phyloP scores from a whole-genome alignment of 1,284 basidiomycete species.

The Coniferiporia sulphurascens region DNA sequence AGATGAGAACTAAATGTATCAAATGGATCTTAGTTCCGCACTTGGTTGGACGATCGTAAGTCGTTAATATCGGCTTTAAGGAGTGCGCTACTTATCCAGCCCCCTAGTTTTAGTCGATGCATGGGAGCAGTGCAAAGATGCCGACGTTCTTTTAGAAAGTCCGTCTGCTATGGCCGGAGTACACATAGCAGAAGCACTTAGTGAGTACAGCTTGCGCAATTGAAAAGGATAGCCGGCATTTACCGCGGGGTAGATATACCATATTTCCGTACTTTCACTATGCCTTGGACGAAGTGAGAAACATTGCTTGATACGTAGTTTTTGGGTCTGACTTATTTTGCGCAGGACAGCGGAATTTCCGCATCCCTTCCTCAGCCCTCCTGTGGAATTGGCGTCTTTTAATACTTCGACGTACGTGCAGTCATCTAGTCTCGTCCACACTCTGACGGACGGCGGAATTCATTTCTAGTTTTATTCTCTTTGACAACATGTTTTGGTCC shows the following conservation, averaged over 20 bases:
- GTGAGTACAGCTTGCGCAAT: conserved; percentile 28
- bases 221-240: background rate
- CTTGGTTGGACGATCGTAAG: conserved; percentile 72
- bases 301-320: background rate
- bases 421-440: conserved; percentile 3
- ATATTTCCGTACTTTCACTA: conserved; percentile 72
- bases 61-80: conserved; percentile 7
- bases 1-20: background rate
- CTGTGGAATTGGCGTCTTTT: conserved; percentile 47
- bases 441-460: background rate
- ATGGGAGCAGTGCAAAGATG: conserved; percentile 68
- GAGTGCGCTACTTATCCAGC: background rate
- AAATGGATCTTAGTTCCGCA: conserved; percentile 46
- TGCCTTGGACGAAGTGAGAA: conserved; percentile 57
- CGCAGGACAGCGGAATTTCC: conserved; percentile 58
- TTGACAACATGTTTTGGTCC: conserved; percentile 76
- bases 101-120: conserved; percentile 56
- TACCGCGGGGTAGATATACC: conserved; percentile 39
- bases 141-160: conserved; percentile 69
- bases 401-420: conserved; percentile 46
- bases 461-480: conserved; percentile 49
- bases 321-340: conserved; percentile 6
- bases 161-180: conserved; percentile 79
- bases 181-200: conserved; percentile 77
- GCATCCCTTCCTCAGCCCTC: conserved; percentile 55